Conservation (phyloP, 192 early-diverging fungal genomes). For the Coemansia aciculifera region DNA sequence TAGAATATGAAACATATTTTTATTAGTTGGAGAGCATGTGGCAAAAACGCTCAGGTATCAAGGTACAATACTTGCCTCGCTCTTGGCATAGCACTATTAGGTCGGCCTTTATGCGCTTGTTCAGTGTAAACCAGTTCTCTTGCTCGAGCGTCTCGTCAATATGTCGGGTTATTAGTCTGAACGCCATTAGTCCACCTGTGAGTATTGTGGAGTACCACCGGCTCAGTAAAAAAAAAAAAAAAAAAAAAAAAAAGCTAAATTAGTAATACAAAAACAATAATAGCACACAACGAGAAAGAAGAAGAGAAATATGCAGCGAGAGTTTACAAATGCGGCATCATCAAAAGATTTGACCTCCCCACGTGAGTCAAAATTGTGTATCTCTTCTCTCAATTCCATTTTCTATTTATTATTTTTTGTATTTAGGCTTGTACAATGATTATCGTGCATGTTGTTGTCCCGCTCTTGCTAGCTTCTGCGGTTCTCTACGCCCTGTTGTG, state of each 20-base stretch:
- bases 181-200: conserved; percentile 35
- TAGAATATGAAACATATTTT: background rate
- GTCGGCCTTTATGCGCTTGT: conserved; percentile 67
- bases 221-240: background rate
- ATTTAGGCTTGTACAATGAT: conserved; percentile 17
- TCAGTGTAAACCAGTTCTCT: conserved; percentile 61
- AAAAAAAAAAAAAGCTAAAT: background rate
- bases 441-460: conserved; percentile 36
- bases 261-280: conserved; percentile 4
- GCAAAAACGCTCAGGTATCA: background rate
- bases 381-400: background rate
- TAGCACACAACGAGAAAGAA: background rate
- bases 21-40: background rate
- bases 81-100: conserved; percentile 72
- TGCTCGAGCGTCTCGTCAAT: conserved; percentile 61
- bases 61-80: conserved; percentile 56
- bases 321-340: conserved; percentile 3
- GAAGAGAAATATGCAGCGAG: background rate
- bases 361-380: background rate
- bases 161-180: conserved; percentile 60
- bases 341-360: background rate
- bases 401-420: background rate
- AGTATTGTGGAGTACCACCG: background rate
- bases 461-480: conserved; percentile 33
- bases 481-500: conserved; percentile 29